Conservation (phyloP, 1,284 basidiomycete genomes). For the Phlebopus sp. region DNA sequence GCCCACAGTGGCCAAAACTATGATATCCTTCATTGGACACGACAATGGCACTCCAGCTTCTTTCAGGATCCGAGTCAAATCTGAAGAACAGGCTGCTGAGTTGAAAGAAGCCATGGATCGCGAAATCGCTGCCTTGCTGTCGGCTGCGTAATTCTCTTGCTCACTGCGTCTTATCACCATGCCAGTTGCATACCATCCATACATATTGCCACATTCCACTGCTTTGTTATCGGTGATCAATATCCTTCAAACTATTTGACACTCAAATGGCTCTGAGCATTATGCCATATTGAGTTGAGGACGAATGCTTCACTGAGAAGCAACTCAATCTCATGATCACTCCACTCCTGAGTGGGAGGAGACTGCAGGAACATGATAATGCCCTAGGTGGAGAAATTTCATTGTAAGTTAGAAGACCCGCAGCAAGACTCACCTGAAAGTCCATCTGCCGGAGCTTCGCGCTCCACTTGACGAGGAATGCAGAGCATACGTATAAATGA, state of each 20-base stretch:
- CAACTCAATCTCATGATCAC: constrained; percentile 93
- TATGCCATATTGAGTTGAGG: constrained; percentile 90
- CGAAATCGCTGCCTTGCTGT: constrained; percentile 53
- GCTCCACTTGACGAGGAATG: constrained; percentile 91
- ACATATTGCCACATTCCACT: constrained; percentile 23
- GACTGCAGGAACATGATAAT: constrained; percentile 99
- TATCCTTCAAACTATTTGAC: constrained; percentile 31
- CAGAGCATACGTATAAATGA: constrained; percentile 94
- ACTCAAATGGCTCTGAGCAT: constrained; percentile 87
- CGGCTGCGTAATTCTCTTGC: constrained; percentile 21
- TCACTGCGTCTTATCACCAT: neutral
- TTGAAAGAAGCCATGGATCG: constrained; percentile 61
- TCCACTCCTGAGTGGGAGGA: constrained; percentile 93
- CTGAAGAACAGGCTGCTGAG: constrained; percentile 55
- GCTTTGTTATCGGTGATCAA: constrained; percentile 13
- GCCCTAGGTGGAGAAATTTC: constrained; percentile 52
- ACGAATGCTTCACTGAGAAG: constrained; percentile 96
- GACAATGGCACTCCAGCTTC: constrained; percentile 56
- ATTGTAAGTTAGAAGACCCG: neutral
- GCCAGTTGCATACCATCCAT: constrained; percentile 17
- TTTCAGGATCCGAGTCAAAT: constrained; percentile 64
- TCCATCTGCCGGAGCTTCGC: constrained; percentile 91
- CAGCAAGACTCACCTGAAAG: constrained; percentile 69
- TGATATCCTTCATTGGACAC: constrained; percentile 67
- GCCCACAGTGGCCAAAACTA: constrained; percentile 48